phyloP scores from a whole-genome alignment of 2,329 filamentous ascomycete genomes.

The Sarocladiaceae sp. region DNA sequence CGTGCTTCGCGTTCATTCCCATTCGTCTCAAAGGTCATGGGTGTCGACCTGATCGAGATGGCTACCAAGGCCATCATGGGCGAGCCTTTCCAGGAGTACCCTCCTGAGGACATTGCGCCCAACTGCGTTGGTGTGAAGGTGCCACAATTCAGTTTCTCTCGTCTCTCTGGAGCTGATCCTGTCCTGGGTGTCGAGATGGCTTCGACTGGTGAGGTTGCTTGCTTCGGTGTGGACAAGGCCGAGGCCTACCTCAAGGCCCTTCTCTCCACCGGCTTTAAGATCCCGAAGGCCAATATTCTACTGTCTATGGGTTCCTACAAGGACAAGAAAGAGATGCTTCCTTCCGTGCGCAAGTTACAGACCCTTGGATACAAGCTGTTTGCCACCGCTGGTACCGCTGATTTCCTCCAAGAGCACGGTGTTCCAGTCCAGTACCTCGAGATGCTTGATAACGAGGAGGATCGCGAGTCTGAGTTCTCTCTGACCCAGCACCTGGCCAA shows the following conservation, averaged over 20 bases:
- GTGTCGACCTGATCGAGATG: conserved; percentile 95
- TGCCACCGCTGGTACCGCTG: conserved; percentile 90
- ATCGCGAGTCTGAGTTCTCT: conserved; percentile 93
- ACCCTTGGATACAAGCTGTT: conserved; percentile 92
- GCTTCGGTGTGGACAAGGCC: conserved; percentile 91
- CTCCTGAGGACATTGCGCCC: conserved; percentile 64
- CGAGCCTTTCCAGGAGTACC: conserved; percentile 75
- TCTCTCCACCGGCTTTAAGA: conserved; percentile 90
- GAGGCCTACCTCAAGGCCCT: conserved; percentile 97
- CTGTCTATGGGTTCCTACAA: conserved; percentile 96
- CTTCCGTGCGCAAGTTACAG: conserved; percentile 83
- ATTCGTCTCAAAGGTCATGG: conserved; percentile 98
- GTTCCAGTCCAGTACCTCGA: conserved; percentile 92
- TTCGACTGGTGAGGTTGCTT: conserved; percentile 95
- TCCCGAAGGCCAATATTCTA: conserved; percentile 92
- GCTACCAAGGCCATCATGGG: conserved; percentile 95
- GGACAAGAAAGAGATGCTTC: conserved; percentile 96
- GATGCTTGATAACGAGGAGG: conserved; percentile 70
- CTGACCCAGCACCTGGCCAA: conserved; percentile 94
- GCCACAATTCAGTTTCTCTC: conserved; percentile 97
- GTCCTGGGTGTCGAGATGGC: conserved; percentile 99
- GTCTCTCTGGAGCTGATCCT: conserved; percentile 90
- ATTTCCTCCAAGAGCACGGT: conserved; percentile 90
- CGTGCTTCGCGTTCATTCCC: conserved; percentile 94
- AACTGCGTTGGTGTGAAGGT: conserved; percentile 96